Evolutionary conservation across 75 land plant genomes (phyloP), one percentile per base, ranked within the genome.

Genomic region (Pinus albicaulis): DNA sequence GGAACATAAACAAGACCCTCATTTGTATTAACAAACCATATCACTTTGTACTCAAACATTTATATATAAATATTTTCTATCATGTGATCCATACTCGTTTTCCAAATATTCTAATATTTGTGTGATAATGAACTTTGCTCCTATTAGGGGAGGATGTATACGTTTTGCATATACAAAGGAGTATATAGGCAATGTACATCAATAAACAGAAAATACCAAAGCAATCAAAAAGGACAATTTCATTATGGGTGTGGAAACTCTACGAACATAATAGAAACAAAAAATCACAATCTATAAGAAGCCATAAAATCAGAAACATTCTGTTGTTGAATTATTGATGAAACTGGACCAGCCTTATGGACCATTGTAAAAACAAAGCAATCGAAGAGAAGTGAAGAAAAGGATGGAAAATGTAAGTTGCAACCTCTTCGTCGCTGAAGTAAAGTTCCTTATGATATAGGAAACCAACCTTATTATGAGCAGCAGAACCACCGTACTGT

Each of bases 401-500:
- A 41, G 12, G 53, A 48, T 48, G 53, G 12, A 48, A 48, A 48
- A 10, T 10, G 1, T 41, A 68, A 68, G 53, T 22, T 31, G 1
- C n/a, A 68, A n/a, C 11, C 53, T 68, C 3, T 68, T 13, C 48
- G n/a, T 17, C 20, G 23, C 41, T 41, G 52, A 23, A 55, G 22
- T 73, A 7, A 73, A 56, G 74, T 73, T 34, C 60, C 17, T 25
- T 24, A 73, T 17, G 28, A 25, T 24, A 57, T 12, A 55, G 24
- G 26, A 19, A 73, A 73, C 34, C 12, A 16, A 90, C 93, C 91
- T 91, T 94, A 84, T 89, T 91, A 76, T 87, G 98, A 66, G 88
- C 96, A 71, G 90, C 90, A 63, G 90, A 94, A 53, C 92, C 98
- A 68, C 91, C 92, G 82, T 91, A 91, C 65, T 88, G 93, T 56